Evolutionary conservation across 768 basidiomycete species (phyloP), one percentile per base, ranked within the genome.

Genomic region (Pisolithus tinctorius): DNA sequence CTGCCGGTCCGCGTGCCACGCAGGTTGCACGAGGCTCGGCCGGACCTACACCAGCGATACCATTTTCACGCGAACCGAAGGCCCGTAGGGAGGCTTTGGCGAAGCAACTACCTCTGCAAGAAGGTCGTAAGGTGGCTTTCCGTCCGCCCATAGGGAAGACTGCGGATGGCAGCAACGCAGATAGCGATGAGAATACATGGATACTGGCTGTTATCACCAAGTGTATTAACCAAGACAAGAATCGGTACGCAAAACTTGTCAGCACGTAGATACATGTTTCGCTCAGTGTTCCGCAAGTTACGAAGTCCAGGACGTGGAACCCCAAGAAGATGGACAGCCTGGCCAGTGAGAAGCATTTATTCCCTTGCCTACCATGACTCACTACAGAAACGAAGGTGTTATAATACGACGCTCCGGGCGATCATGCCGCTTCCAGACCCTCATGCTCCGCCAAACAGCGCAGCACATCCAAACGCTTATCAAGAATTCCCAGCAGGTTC

Each of bases 391-490:
- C 40, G 49, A 86, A 49, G 84, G 50, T 75, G 74, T 55, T 91
- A 89, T 59, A 81, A 78, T 53, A 84, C 90, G 3, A 83, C 80
- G 7, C 71, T 86, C 23, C 78, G 78, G 45, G 75, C 82, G 29
- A 83, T 92, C 40, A 86, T 93, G 49, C 89, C 90, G 1, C 71
- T 93, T 25, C 90, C 90, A 6, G 88, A 92, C 60, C 83, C 82
- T 4, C 76, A 68, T 42, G 82, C 84, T 1, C 68, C 71, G 9
- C 63, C 73, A 27, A 78, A 76, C 43, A 82, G 69, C 60, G 75
- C 86, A 0, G 74, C 83, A 16, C 86, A 89, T 68, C 71, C 82
- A 38, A 80, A 74, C 58, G 74, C 80, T 4, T 88, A 89, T 62
- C 86, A 81, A 42, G 83, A 83, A 56, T 93, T 89, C 63, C 69